phyloP scores from a whole-genome alignment of 73 alveolate species.

The Diophrys appendiculata region DNA sequence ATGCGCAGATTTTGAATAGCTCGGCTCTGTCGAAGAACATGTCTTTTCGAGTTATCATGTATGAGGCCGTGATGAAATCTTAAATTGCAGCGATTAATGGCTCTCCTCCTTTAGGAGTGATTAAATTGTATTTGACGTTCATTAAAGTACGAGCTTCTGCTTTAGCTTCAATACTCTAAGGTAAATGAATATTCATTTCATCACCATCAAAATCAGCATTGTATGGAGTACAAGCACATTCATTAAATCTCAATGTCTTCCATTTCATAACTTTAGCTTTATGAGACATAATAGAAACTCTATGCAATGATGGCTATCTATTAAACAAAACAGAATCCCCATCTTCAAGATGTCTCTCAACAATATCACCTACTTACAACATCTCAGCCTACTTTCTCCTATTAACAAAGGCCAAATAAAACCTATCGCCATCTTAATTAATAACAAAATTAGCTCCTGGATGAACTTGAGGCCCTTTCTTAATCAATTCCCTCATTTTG shows the following conservation, averaged over 20 bases:
- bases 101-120: constrained; percentile 96
- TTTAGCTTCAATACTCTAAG: constrained; percentile 98
- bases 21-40: constrained; percentile 91
- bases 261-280: constrained; percentile 96
- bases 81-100: constrained; percentile 89
- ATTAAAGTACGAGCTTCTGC: constrained; percentile 93
- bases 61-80: constrained; percentile 96
- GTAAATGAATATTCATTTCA: constrained; percentile 99
- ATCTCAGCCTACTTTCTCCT: constrained; percentile 81
- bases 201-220: constrained; percentile 99
- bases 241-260: constrained; percentile 98
- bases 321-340: constrained; percentile 97
- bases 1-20: constrained; percentile 85
- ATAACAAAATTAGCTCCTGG: constrained; percentile 97
- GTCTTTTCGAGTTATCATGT: constrained; percentile 95
- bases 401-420: constrained; percentile 63
- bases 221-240: constrained; percentile 98
- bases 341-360: constrained; percentile 95
- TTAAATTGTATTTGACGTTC: constrained; percentile 89
- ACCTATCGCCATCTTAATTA: constrained; percentile 64
- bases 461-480: constrained; percentile 93
- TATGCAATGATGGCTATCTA: constrained; percentile 99
- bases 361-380: constrained; percentile 94
- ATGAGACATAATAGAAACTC: constrained; percentile 98
- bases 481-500: constrained; percentile 77